phyloP scores from a whole-genome alignment of 495 filamentous ascomycete species.

The Penicilliopsis zonata region DNA sequence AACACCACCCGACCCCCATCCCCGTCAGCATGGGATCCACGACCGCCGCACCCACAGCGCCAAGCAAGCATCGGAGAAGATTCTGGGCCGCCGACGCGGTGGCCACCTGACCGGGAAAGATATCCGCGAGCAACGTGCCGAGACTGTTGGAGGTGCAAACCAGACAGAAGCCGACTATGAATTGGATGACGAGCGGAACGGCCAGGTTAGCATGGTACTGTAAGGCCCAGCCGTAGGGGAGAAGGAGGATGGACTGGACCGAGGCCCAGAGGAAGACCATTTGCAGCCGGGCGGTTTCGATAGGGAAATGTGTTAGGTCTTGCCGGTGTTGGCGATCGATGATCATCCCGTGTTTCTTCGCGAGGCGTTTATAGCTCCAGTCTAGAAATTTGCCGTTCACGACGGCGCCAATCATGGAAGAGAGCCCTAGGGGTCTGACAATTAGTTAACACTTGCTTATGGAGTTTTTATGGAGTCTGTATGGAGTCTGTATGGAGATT shows the following conservation, averaged over 20 bases:
- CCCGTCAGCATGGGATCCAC: constrained; percentile 47
- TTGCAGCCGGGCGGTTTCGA: constrained; percentile 45
- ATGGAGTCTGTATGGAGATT: constrained; percentile 10
- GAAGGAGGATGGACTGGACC: constrained; percentile 23
- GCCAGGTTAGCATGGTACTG: constrained; percentile 30
- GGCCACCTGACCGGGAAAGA: constrained; percentile 42
- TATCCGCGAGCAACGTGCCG: constrained; percentile 43
- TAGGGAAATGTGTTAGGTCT: constrained; percentile 42
- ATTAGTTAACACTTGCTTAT: too few species aligned
- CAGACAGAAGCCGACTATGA: constrained; percentile 41
- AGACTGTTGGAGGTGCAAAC: constrained; percentile 34
- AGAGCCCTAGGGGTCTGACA: constrained; percentile 40
- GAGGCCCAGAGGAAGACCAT: constrained; percentile 31
- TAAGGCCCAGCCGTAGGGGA: constrained; percentile 49
- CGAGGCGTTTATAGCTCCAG: constrained; percentile 42
- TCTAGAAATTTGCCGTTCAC: constrained; percentile 45
- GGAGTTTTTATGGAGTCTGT: too few species aligned
- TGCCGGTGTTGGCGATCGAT: constrained; percentile 35
- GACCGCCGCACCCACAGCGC: constrained; percentile 46
- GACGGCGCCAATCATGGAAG: constrained; percentile 41
- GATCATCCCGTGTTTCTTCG: constrained; percentile 30
- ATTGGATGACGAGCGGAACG: constrained; percentile 41
- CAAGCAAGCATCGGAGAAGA: constrained; percentile 50
- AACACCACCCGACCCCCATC: constrained; percentile 53
- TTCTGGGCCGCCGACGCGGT: constrained; percentile 58